These are phyloP conservation scores for Choricystis sp. DNA, from an alignment of 139 green algal genomes.

Conservation along the genomic window DNA sequence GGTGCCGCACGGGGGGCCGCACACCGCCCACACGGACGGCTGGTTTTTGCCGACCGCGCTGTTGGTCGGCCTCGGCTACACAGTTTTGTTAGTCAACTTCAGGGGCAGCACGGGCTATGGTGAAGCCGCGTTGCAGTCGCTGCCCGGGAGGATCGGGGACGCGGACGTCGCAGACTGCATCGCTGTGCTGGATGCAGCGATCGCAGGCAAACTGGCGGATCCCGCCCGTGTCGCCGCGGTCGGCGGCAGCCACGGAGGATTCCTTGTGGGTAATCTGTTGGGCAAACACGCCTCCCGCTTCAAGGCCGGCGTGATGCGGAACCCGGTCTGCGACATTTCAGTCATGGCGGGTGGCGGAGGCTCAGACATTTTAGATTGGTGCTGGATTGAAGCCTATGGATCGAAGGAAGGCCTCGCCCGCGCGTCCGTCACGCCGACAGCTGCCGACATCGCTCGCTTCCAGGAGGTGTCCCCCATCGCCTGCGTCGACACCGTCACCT, in stretches of 20 bases:
- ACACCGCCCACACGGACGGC: conserved; percentile 41
- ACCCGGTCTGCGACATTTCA: conserved; percentile 76
- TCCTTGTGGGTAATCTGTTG: conserved; percentile 71
- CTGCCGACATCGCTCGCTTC: conserved; percentile 35
- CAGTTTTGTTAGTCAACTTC: conserved; percentile 51
- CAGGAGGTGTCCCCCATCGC: conserved; percentile 34
- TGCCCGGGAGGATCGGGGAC: conserved; percentile 55
- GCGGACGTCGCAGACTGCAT: conserved; percentile 82
- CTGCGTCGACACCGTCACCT: conserved; percentile 32
- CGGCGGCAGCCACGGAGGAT: conserved; percentile 81
- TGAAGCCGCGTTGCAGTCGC: conserved; percentile 50
- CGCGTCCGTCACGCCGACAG: conserved; percentile 50
- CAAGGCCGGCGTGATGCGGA: conserved; percentile 62
- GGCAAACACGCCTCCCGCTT: conserved; percentile 62
- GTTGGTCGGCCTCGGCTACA: conserved; percentile 53
- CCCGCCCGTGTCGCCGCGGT: conserved; percentile 40
- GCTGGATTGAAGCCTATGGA: not conserved
- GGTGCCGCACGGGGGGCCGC: conserved; percentile 69
- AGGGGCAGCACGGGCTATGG: conserved; percentile 62
- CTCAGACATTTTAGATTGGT: not conserved
- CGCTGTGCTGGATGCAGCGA: conserved; percentile 35
- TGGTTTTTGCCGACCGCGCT: conserved; percentile 52
- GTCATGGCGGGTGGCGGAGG: conserved; percentile 50
- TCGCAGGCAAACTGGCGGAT: conserved; percentile 33
- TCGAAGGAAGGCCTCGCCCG: conserved; percentile 20